These are phyloP conservation scores for Clitopilus hobsonii DNA, from an alignment of 768 basidiomycete species.

Conservation along the genomic window DNA sequence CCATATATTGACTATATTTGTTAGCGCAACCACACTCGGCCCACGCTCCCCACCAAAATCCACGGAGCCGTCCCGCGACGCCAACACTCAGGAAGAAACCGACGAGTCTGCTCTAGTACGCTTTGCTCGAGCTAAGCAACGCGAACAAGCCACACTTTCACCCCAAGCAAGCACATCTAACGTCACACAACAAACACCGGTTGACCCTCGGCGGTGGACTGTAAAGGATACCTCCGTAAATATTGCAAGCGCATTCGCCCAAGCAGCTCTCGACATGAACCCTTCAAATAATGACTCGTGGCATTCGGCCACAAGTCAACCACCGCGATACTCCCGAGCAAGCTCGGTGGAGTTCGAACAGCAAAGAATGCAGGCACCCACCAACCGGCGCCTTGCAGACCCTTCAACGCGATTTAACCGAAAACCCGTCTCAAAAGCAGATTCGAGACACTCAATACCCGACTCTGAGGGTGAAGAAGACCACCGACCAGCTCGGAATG, in stretches of 20 bases:
- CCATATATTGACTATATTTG: slow-evolving; percentile 10
- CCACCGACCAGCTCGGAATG: slow-evolving; percentile 20
- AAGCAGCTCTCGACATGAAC: slow-evolving; percentile 55
- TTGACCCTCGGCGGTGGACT: slow-evolving; percentile 66
- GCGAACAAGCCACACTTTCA: slow-evolving; percentile 27
- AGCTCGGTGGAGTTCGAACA: slow-evolving; percentile 77
- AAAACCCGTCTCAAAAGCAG: slow-evolving; percentile 52
- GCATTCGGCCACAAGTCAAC: slow-evolving; percentile 56
- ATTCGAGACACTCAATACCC: slow-evolving; percentile 55
- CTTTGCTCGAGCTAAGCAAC: slow-evolving; percentile 40
- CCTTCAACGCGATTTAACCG: slow-evolving; percentile 40
- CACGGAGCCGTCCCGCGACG: slow-evolving; percentile 31
- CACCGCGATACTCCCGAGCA: slow-evolving; percentile 63
- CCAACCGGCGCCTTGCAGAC: slow-evolving; percentile 54
- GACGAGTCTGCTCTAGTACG: slow-evolving; percentile 37
- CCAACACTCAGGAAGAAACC: slow-evolving; percentile 27
- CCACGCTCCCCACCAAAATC: slow-evolving; percentile 60
- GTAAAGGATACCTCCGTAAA: slow-evolving; percentile 85
- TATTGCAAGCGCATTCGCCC: slow-evolving; percentile 75
- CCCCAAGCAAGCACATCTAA: slow-evolving; percentile 28
- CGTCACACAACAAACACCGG: slow-evolving; percentile 33
- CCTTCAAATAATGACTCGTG: slow-evolving; percentile 47
- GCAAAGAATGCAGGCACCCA: slow-evolving; percentile 43
- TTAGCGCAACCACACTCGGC: slow-evolving; percentile 50
- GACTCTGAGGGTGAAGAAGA: slow-evolving; percentile 64